These are phyloP conservation scores for Rhododendron williamsianum DNA, from an alignment of 148 eudicot genomes.

Conservation along the genomic window DNA sequence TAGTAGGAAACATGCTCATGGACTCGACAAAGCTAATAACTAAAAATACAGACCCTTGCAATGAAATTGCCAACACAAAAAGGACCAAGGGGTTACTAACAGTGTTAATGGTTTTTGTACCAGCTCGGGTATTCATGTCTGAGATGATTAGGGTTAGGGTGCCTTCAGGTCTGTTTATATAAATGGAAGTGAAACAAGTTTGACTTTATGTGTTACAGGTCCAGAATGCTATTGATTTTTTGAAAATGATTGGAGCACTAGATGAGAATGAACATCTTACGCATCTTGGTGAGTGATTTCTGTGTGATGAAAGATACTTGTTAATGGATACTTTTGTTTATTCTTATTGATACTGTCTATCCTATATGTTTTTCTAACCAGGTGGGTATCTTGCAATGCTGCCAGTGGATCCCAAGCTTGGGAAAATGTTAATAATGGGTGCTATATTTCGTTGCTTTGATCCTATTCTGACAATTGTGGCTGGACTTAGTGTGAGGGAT, in stretches of 20 bases:
- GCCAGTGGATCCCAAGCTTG: slow-evolving; percentile 97
- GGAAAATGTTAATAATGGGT: slow-evolving; percentile 97
- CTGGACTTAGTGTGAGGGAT: slow-evolving; percentile 95
- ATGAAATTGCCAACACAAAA: neutral
- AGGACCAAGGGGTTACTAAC: neutral
- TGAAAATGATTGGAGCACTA: slow-evolving; percentile 92
- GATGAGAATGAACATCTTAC: slow-evolving; percentile 85
- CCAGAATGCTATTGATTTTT: slow-evolving; percentile 89
- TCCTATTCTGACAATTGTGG: slow-evolving; percentile 91
- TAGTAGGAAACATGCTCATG: neutral
- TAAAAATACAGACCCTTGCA: neutral
- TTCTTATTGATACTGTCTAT: slow-evolving; percentile 14
- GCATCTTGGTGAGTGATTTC: slow-evolving; percentile 67
- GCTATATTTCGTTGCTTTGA: slow-evolving; percentile 95
- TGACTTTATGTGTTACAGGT: slow-evolving; percentile 43
- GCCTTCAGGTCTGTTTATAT: neutral
- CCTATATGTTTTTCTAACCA: slow-evolving; percentile 21
- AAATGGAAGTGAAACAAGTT: neutral
- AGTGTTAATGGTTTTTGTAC: neutral
- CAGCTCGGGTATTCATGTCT: neutral
- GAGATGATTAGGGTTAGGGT: neutral
- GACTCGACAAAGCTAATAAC: neutral
- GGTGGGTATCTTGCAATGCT: slow-evolving; percentile 84
- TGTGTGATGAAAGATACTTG: neutral
- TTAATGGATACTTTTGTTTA: slow-evolving; percentile 4